Evolutionary conservation across 495 filamentous ascomycete genomes (phyloP).

Genomic region (Amphirosellinia nigrospora): DNA sequence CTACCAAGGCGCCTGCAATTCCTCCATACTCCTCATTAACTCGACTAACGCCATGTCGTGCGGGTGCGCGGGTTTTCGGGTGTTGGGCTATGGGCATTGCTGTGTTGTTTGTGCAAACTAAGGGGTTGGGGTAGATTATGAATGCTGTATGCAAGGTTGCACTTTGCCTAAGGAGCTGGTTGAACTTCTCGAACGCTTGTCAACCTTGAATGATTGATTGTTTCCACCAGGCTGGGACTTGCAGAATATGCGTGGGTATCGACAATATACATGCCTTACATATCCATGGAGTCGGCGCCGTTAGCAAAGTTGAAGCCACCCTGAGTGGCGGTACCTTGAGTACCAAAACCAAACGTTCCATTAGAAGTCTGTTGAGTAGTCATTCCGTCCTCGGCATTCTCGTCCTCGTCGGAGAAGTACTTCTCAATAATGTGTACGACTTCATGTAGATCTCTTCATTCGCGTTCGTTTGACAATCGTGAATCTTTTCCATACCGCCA

Average conservation of each 20-base stretch:
- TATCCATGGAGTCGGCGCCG: conserved; percentile 95
- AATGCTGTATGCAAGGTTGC: conserved; percentile 39
- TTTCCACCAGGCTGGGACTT: conserved; percentile 5
- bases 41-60: conserved; percentile 45
- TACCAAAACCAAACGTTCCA: conserved; percentile 83
- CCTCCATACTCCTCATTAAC: conserved; percentile 44
- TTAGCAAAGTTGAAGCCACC: conserved; percentile 94
- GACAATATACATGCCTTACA: conserved; percentile 64
- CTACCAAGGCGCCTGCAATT: conserved; percentile 52
- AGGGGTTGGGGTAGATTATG: conserved; percentile 27
- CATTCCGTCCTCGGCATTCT: conserved; percentile 72
- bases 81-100: conserved; percentile 28
- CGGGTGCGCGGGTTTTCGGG: conserved; percentile 23
- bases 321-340: conserved; percentile 66
- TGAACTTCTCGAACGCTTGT: conserved; percentile 25
- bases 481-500: conserved; percentile 99
- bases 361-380: conserved; percentile 64
- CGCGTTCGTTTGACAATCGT: conserved; percentile 99
- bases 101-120: conserved; percentile 23
- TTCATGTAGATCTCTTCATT: conserved; percentile 99
- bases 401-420: conserved; percentile 99
- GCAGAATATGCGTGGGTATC: conserved; percentile 29
- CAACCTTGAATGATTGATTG: conserved; percentile 20
- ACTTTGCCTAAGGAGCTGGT: conserved; percentile 31
- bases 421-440: conserved; percentile 99